Conservation (phyloP, 2,329 filamentous ascomycete genomes). For the Botrytis fabae region DNA sequence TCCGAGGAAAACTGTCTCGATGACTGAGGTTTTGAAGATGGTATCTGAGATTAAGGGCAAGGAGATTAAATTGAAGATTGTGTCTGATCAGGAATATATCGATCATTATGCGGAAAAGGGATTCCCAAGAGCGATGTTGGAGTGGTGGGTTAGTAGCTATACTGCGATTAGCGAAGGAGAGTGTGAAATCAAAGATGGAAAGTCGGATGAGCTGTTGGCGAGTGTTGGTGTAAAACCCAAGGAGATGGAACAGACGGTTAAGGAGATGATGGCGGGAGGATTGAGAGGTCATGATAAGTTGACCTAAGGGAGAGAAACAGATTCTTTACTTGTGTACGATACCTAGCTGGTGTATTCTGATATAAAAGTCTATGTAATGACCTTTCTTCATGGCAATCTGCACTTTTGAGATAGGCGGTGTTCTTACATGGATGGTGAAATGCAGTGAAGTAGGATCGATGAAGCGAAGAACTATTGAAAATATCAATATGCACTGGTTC, state of each 20-base stretch:
- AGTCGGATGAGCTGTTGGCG: slow-evolving; percentile 5
- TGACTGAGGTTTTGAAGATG: neutral
- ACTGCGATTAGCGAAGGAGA: neutral
- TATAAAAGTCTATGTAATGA: neutral
- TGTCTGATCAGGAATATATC: neutral
- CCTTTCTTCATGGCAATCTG: neutral
- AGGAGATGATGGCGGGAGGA: neutral
- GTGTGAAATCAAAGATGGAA: neutral
- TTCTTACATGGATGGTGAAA: neutral
- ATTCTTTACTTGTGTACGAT: neutral
- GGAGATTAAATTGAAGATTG: neutral
- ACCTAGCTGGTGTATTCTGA: neutral
- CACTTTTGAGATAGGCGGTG: neutral
- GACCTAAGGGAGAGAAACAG: neutral
- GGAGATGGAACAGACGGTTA: neutral
- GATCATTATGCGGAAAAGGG: neutral
- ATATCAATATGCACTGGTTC: neutral
- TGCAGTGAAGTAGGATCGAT: neutral
- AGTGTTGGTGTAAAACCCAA: neutral
- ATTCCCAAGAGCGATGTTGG: neutral
- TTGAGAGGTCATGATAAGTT: neutral
- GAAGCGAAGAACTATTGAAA: neutral
- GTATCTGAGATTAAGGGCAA: neutral
- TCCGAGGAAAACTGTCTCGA: neutral
- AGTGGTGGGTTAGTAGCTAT: slow-evolving; percentile 14